A percentile compares a stretch with the other conserved stretches of the same genome.
Evolutionary conservation across 2,329 filamentous ascomycete genomes (phyloP).

Genomic region (Sporothrix pseudoabietina): DNA sequence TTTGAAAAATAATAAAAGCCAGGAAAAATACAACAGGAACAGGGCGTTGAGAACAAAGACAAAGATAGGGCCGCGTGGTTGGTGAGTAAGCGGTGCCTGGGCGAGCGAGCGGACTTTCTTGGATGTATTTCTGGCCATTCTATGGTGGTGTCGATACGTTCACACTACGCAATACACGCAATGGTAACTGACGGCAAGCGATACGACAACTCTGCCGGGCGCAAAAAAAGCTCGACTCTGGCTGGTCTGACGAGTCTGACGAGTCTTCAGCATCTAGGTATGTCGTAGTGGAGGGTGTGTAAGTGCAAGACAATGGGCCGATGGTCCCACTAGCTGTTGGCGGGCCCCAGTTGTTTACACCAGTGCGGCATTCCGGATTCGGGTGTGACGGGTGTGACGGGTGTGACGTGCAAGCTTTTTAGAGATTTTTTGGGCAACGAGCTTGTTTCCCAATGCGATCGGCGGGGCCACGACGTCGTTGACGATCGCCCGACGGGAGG

Average conservation of each 20-base stretch:
- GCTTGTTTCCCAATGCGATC: conserved; percentile 19
- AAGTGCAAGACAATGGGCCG: conserved; percentile 16
- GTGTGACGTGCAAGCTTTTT: conserved; percentile 23
- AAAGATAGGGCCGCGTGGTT: conserved; percentile 23
- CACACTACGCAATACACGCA: neutral
- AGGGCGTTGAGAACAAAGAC: neutral
- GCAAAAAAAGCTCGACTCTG: neutral
- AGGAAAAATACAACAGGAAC: conserved; percentile 4
- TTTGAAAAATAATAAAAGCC: conserved; percentile 2
- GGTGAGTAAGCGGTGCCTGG: conserved; percentile 25
- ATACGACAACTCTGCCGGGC: neutral
- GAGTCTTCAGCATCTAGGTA: neutral
- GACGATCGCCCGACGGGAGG: neutral
- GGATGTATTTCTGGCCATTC: conserved; percentile 6
- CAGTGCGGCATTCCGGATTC: conserved; percentile 22
- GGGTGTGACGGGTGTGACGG: conserved; percentile 22
- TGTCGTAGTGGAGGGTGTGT: conserved; percentile 19
- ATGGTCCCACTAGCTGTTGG: conserved; percentile 3
- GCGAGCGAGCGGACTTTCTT: conserved; percentile 3
- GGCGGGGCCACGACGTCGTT: conserved; percentile 11
- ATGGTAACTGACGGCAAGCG: neutral
- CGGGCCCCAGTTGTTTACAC: conserved; percentile 2
- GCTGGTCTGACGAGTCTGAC: neutral
- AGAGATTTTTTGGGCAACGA: neutral
- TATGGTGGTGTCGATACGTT: neutral